Evolutionary conservation across 2,329 filamentous ascomycete genomes (phyloP).

Genomic region (Trichoderma guizhouense): DNA sequence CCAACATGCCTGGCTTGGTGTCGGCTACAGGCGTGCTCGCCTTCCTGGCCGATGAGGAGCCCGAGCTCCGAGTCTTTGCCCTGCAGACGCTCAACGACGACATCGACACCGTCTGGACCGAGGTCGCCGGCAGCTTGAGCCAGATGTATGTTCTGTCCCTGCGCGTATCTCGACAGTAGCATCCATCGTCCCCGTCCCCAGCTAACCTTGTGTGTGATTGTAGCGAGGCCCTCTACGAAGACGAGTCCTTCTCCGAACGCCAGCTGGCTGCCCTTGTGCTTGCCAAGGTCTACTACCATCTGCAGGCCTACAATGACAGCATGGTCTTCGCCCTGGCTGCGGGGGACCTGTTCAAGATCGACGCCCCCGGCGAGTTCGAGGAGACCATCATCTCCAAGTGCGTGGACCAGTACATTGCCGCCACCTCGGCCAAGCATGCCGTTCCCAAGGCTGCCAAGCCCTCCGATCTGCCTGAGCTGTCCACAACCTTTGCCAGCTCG

Average conservation of each 20-base stretch:
- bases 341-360: conserved; percentile 90
- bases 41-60: conserved; percentile 92
- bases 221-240: conserved; percentile 96
- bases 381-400: conserved; percentile 99
- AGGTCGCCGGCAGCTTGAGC: conserved; percentile 86
- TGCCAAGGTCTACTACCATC: conserved; percentile 97
- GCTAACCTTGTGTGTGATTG: not conserved
- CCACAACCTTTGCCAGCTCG: conserved; percentile 72
- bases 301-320: conserved; percentile 98
- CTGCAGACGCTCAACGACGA: conserved; percentile 93
- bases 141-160: conserved; percentile 66
- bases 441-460: conserved; percentile 43
- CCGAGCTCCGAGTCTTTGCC: conserved; percentile 90
- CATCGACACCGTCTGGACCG: conserved; percentile 96
- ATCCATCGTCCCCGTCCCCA: not conserved
- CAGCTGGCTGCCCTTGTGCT: conserved; percentile 91
- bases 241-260: conserved; percentile 89
- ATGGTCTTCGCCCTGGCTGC: conserved; percentile 97
- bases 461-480: conserved; percentile 62
- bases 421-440: conserved; percentile 53
- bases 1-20: conserved; percentile 82
- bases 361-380: conserved; percentile 90
- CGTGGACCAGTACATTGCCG: conserved; percentile 92
- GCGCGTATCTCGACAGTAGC: not conserved
- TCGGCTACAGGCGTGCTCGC: conserved; percentile 93